Evolutionary conservation across 495 filamentous ascomycete species (phyloP), one percentile per base, ranked within the genome.

Genomic region (Baudoinia panamericana): DNA sequence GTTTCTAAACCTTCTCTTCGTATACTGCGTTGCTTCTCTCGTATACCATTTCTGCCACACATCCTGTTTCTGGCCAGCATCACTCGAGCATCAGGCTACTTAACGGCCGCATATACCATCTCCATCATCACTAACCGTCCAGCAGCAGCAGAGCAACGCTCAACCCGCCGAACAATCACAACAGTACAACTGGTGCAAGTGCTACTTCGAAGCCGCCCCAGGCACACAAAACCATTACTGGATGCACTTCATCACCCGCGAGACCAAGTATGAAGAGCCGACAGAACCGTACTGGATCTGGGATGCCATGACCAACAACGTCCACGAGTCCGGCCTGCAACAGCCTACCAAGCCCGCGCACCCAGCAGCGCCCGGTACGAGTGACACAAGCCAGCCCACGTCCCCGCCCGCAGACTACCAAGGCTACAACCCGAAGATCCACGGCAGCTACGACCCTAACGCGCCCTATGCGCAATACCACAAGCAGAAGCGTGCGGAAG

Each of bases 381-480:
- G 15, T 4, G 8, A 16, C 15, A 16, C 45, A 16, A 17, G 8
- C 13, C 23, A 30, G 11, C 19, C 15, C 2, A 10, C 38, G 3
- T 25, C 24, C 23, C 35, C 41, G 32, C 30, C 37, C 5, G 17
- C 32, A 18, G 32, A 46, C 7, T 51, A 51, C 42, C 27, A 45
- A 19, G 84, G 86, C 43, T 97, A 97, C 65, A 90, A 95, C 53
- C 90, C 90, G 2, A 81, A 84, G 18, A 88, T 97, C 33, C 90
- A 97, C 57, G 90, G 90, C 44, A 78, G 82, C 61, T 97, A 95
- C 64, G 88, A 97, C 53, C 86, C 86, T 13, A 88, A 73, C 24
- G 90, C 90, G 4, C 77, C 82, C 57, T 97, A 97, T 58, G 90
- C 90, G 11, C 73, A 82, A 24, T 49, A 37, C 35, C 46, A 53